Evolutionary conservation across 805 yeast species (phyloP).

Genomic region (Candida gorgasii): DNA sequence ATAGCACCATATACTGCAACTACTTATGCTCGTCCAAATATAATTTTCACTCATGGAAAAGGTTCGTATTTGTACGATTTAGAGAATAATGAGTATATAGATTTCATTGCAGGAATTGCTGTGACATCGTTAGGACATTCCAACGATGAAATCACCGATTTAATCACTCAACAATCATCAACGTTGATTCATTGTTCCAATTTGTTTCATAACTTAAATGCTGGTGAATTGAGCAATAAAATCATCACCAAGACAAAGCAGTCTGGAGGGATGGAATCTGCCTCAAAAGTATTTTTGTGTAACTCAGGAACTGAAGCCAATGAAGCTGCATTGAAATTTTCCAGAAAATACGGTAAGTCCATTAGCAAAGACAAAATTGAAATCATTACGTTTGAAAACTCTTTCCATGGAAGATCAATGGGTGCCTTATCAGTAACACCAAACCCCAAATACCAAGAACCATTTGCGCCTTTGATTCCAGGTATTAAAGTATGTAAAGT

Average conservation of each 20-base stretch:
- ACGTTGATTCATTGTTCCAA: constrained; percentile 84
- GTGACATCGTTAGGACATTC: constrained; percentile 94
- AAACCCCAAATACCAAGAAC: constrained; percentile 88
- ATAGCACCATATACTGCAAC: constrained; percentile 62
- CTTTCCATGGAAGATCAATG: constrained; percentile 95
- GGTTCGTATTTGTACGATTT: constrained; percentile 83
- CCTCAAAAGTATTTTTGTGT: constrained; percentile 67
- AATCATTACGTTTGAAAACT: constrained; percentile 80
- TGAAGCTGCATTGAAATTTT: constrained; percentile 62
- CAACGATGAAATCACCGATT: constrained; percentile 68
- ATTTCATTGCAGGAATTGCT: constrained; percentile 95
- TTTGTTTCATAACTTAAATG: constrained; percentile 79
- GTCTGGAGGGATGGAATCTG: constrained; percentile 79
- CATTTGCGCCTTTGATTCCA: constrained; percentile 90
- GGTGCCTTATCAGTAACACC: constrained; percentile 93
- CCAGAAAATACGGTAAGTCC: constrained; percentile 74
- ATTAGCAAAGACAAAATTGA: constrained; percentile 59
- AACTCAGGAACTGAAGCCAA: constrained; percentile 63
- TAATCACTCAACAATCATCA: constrained; percentile 69
- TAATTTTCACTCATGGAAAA: constrained; percentile 76
- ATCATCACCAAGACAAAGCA: constrained; percentile 67
- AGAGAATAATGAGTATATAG: constrained; percentile 76
- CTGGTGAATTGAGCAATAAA: constrained; percentile 73
- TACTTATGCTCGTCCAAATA: constrained; percentile 76
- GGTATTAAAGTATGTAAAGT: constrained; percentile 73